Conservation (phyloP, 1,139 yeast species). For the Scheffersomyces insectosa region DNA sequence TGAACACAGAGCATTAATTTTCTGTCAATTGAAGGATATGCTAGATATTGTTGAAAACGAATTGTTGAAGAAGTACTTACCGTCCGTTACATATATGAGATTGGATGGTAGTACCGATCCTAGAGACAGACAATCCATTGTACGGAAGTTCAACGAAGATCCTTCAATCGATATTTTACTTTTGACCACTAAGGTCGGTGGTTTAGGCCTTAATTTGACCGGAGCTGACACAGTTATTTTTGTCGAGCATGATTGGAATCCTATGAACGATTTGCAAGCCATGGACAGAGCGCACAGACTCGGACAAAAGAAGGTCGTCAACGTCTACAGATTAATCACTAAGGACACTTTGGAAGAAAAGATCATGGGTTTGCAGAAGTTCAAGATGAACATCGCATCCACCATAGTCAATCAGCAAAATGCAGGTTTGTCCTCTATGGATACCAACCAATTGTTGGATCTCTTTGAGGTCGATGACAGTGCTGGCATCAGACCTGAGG, state of each 20-base stretch:
- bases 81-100: slow-evolving; percentile 91
- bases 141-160: slow-evolving; percentile 88
- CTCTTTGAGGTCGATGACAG: slow-evolving; percentile 76
- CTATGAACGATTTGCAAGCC: slow-evolving; percentile 98
- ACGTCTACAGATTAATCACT: slow-evolving; percentile 90
- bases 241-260: slow-evolving; percentile 99
- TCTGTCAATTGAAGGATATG: slow-evolving; percentile 98
- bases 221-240: slow-evolving; percentile 99
- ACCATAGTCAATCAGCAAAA: slow-evolving; percentile 96
- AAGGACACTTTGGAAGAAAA: slow-evolving; percentile 93
- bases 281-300: slow-evolving; percentile 99
- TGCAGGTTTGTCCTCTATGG: slow-evolving; percentile 93
- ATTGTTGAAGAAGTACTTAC: slow-evolving; percentile 78
- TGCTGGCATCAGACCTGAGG: slow-evolving; percentile 37
- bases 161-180: slow-evolving; percentile 94
- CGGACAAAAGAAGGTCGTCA: slow-evolving; percentile 96
- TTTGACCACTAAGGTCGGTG: slow-evolving; percentile 97
- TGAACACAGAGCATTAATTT: slow-evolving; percentile 92
- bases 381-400: slow-evolving; percentile 96
- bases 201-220: slow-evolving; percentile 92
- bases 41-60: slow-evolving; percentile 94
- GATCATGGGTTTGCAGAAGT: slow-evolving; percentile 97
- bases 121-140: slow-evolving; percentile 87
- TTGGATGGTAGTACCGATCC: slow-evolving; percentile 96
- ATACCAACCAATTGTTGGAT: slow-evolving; percentile 89